phyloP scores from a whole-genome alignment of 2,329 filamentous ascomycete species.

The Talaromyces sp. region DNA sequence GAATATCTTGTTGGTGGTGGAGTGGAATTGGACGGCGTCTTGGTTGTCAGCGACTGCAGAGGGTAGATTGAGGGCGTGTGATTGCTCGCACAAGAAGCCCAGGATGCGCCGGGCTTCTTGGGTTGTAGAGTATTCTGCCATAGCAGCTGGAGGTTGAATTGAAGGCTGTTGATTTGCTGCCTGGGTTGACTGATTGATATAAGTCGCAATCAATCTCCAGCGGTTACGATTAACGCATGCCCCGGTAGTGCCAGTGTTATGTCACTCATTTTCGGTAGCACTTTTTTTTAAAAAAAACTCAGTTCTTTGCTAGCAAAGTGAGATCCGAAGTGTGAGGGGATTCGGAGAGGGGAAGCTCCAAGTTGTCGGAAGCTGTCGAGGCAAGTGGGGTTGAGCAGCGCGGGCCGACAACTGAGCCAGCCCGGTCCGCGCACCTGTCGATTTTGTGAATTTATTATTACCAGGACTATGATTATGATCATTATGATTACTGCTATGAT shows the following conservation, averaged over 20 bases:
- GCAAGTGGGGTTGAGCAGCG: not conserved
- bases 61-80: slow-evolving; percentile 27
- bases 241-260: not conserved
- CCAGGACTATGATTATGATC: too few species aligned
- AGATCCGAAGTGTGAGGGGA: not conserved
- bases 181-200: not conserved
- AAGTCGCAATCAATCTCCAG: not conserved
- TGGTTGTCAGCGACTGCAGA: slow-evolving; percentile 24
- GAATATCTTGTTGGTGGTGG: slow-evolving; percentile 32
- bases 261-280: not conserved
- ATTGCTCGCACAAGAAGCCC: slow-evolving; percentile 28
- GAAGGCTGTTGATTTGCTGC: not conserved
- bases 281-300: not conserved
- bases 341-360: not conserved
- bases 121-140: slow-evolving; percentile 25
- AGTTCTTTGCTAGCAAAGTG: not conserved
- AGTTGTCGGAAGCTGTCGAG: not conserved
- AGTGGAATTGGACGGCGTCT: slow-evolving; percentile 30
- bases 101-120: slow-evolving; percentile 34
- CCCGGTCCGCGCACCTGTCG: not conserved
- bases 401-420: not conserved
- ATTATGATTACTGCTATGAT: too few species aligned
- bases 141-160: not conserved
- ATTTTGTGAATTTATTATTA: too few species aligned
- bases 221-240: not conserved